Conservation (phyloP, 441 rosid genomes). For the Euphorbia schlechtendalii region DNA sequence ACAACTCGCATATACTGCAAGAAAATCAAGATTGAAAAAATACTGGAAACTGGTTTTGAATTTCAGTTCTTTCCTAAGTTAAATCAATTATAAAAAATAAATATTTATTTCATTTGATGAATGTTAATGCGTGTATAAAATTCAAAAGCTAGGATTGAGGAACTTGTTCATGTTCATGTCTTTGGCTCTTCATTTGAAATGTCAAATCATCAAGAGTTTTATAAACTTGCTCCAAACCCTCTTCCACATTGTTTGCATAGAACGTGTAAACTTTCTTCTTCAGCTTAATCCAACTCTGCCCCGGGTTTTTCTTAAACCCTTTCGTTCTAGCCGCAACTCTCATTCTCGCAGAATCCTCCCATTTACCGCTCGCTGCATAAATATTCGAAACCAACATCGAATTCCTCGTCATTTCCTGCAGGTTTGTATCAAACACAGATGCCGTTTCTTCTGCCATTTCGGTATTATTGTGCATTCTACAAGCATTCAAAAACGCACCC, state of each 20-base stretch:
- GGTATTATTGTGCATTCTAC: constrained; percentile 32
- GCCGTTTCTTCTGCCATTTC: constrained; percentile 27
- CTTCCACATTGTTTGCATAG: constrained; percentile 38
- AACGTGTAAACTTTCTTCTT: constrained; percentile 29
- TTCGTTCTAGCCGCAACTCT: constrained; percentile 36
- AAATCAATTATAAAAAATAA: no score
- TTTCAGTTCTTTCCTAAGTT: no score
- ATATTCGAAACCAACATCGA: constrained; percentile 41
- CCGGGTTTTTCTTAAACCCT: constrained; percentile 41
- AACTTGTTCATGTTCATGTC: constrained; percentile 8
- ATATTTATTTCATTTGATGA: not conserved
- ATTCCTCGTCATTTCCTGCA: constrained; percentile 23
- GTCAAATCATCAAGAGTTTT: constrained; percentile 42
- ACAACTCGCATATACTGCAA: no score
- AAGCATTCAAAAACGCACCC: constrained; percentile 45
- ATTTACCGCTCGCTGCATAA: constrained; percentile 37
- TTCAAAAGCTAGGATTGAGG: not conserved
- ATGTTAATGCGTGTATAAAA: not conserved
- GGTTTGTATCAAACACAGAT: constrained; percentile 16
- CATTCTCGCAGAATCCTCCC: constrained; percentile 43
- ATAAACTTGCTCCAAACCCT: constrained; percentile 32
- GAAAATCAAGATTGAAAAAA: no score
- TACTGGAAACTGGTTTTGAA: no score
- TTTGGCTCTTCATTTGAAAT: constrained; percentile 40
- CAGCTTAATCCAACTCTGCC: constrained; percentile 48